Evolutionary conservation across 2,329 filamentous ascomycete genomes (phyloP), one percentile per base, ranked within the genome.

Genomic region (Ophiosphaerella narmari): DNA sequence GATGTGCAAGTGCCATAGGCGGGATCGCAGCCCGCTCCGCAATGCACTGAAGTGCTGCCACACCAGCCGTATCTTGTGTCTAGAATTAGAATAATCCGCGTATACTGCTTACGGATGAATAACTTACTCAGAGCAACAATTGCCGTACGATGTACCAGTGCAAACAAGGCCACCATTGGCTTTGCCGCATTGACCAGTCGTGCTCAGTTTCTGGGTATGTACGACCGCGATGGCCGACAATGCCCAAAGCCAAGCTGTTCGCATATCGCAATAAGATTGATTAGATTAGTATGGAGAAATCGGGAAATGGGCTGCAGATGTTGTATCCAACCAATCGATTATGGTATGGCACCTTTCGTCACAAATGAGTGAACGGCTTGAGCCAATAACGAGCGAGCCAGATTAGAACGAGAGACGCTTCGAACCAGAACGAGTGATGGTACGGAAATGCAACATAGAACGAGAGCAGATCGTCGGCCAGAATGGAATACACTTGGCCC

Each of bases 1-100:
- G 24, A 38, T n/a, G 43, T 42, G 39, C 58, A 63, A n/a, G 54
- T 48, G 12, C 60, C 60, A 13, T 52, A 62, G 7, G 44, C 43
- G 8, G 41, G n/a, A 38, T 63, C 50, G 38, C 60, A 63, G 34
- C 59, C 59, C 13, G 39, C 37, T 21, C 50, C 52, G 39, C 60
- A 63, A 43, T 35, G 33, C 23, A 31, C 14, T 43, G 29, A n/a
- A 9, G 16, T 34, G 7, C 7, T 29, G 3, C 21, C 38, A 9
- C 38, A 40, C 38, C 38, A 40, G 4, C 38, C 23, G 23, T 40
- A 29, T 14, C 38, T 40, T 26, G 21, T 6, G 16, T 31, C 7
- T 29, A 31, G 6, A 23, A 24, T 40, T 16, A 40, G 23, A 4
- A 40, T 29, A 13, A 4, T 13, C 9, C 9, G 14, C 12, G 2